Conservation (phyloP, 2,329 filamentous ascomycete species). For the Sporothrix sp. region DNA sequence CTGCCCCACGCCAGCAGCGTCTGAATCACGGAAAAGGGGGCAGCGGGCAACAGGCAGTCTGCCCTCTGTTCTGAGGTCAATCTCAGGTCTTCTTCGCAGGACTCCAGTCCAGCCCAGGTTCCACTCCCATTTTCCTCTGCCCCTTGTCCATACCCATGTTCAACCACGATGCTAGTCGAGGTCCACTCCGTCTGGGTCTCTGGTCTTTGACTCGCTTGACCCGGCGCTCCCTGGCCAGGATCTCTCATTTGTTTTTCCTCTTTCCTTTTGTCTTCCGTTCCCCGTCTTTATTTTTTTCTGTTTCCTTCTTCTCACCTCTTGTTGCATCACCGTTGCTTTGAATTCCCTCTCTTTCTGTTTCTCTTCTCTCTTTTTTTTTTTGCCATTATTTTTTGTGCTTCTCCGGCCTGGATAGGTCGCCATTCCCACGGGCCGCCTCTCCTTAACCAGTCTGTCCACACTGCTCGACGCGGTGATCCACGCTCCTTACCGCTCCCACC, state of each 20-base stretch:
- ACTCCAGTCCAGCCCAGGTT: conserved; percentile 4
- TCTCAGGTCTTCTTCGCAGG: background rate
- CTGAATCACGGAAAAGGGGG: background rate
- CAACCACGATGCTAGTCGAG: conserved; percentile 12
- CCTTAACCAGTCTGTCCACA: background rate
- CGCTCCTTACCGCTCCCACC: background rate
- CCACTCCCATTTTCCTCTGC: conserved; percentile 4
- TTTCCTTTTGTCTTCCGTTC: background rate
- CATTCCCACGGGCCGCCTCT: background rate
- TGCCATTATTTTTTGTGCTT: background rate
- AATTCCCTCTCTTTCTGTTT: background rate
- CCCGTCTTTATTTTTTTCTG: conserved; percentile 1
- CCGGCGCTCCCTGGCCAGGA: background rate
- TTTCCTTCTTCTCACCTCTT: conserved; percentile 2
- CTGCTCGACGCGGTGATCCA: conserved; percentile 1
- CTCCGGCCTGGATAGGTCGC: background rate
- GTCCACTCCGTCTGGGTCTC: conserved; percentile 7
- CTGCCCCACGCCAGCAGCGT: background rate
- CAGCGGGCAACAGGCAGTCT: no score
- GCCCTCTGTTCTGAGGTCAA: no score
- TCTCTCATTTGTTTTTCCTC: background rate
- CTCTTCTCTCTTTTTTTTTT: background rate
- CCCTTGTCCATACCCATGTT: conserved; percentile 5
- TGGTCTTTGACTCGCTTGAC: conserved; percentile 4
- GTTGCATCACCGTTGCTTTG: background rate